phyloP scores from a whole-genome alignment of 257 asterid species.

The Anisodus acutangulus region DNA sequence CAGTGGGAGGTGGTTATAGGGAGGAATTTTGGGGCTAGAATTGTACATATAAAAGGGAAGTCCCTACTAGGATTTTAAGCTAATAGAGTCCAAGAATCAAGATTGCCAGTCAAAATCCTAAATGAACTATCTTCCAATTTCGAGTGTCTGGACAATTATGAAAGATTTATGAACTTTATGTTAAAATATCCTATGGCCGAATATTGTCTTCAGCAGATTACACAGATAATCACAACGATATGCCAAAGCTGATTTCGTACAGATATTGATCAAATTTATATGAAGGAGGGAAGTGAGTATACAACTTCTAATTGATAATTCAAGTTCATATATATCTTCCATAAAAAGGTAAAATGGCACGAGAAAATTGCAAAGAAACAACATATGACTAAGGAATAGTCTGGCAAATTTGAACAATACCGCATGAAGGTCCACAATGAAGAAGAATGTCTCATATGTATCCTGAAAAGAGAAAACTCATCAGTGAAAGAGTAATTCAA shows the following conservation, averaged over 20 bases:
- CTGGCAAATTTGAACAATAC: conserved; percentile 45
- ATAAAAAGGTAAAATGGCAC: background rate
- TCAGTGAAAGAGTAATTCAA: background rate
- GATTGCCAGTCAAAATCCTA: background rate
- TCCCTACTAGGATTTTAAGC: background rate
- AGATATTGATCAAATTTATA: background rate
- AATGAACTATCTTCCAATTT: background rate
- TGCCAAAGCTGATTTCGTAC: background rate
- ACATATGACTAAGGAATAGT: conserved; percentile 27
- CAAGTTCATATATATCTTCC: conserved; percentile 7
- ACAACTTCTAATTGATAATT: background rate
- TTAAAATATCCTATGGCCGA: background rate
- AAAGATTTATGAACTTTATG: background rate
- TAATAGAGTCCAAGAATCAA: background rate
- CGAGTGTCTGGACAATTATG: conserved; percentile 15
- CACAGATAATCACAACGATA: background rate
- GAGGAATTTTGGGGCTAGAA: background rate
- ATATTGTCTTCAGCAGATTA: background rate
- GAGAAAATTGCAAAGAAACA: conserved; percentile 23
- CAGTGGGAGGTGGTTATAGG: background rate
- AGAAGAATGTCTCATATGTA: conserved; percentile 80
- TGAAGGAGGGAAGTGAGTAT: no score
- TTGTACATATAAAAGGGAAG: background rate
- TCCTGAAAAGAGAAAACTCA: conserved; percentile 64
- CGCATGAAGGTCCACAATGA: conserved; percentile 99